Evolutionary conservation across 768 basidiomycete genomes (phyloP), one percentile per base, ranked within the genome.

Genomic region (Suillus lakei): DNA sequence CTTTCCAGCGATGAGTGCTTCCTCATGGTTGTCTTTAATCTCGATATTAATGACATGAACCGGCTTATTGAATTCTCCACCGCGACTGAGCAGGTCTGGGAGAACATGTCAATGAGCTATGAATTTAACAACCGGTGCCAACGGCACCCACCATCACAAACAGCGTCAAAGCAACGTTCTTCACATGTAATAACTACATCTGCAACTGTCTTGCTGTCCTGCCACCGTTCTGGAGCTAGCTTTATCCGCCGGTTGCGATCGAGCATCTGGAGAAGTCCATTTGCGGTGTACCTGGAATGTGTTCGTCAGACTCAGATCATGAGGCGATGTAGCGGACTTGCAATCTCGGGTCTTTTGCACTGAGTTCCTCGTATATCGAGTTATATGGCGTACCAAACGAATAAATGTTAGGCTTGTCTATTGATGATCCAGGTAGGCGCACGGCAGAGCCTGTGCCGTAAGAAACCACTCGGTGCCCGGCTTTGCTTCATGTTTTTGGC

Each of bases 151-250:
- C 98, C 98, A 77, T 99, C 98, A 74, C 96, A 98, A 23, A 99
- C 98, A 0, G 95, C 92, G 74, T 99, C 98, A 76, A 96, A 99
- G 77, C 98, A 99, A 61, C 97, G 88, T 76, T 99, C 98, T 80
- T 99, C 98, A 76, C 98, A 99, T 6, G 98, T 99, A 73, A 99
- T 96, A 26, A 99, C 98, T 26, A 99, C 85, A 74, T 99, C 98
- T n/a, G 93, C 94, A 10, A 97, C 85, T 1, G 86, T 88, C 73
- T 82, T 91, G 62, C 86, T 92, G 53, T 99, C 96, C 71, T 99
- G 97, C 96, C 96, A 99, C 67, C 96, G 87, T 77, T 99, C 97
- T 53, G 98, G 98, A 9, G 96, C 96, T 12, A 83, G 76, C 76
- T 99, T 99, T 64, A 99, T 87, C 67, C 88, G 87, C 62, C 98